Base-by-base conservation (phyloP, 176 grass and related monocot genomes). In the Eleusine coracana region DNA sequence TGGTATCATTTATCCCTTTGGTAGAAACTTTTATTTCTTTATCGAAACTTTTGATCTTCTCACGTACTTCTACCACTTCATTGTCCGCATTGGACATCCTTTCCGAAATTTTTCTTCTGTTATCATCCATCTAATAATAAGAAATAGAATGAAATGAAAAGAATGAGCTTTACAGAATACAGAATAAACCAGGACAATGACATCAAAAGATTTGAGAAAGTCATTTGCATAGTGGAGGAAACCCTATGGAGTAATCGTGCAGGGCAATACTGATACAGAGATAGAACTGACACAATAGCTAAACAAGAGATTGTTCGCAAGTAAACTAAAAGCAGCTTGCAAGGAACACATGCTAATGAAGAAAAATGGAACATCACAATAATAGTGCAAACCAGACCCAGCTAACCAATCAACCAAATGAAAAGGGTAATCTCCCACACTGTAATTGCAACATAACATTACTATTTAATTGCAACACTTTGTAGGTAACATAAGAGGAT, bases 41-140 rank as follows among this genome's bases (percentile, higher is more conserved):
- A 49, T 98, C 91, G 17, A 90, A 93, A 80, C 61, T 87, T 69
- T 98, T 98, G 42, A 91, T 59, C 76, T 86, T 93, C 71, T 95
- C 91, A 78, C 91, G 91, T 14, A 89, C 77, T 80, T 98, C 96
- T 63, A 89, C 87, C 41, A 93, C 86, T 84, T 89, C 90, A 86
- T 98, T 95, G 62, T 96, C 93, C 51, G 93, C 93, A 85, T 70
- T 70, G 52, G 93, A 81, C 87, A 92, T 91, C 77, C 90, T 89
- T 90, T 92, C 91, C 42, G 92, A 90, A 85, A 91, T 89, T 92
- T 93, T 85, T 81, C 85, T 93, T 66, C 91, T 68, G 70, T 78
- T 87, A 77, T 98, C 93, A 80, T 98, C 96, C 88, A 98, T 98
- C 96, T 95, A 88, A 79, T 39, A 88, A 74, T 42, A 89, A 78